Evolutionary conservation across 495 filamentous ascomycete genomes (phyloP).

Genomic region (Tuber magnatum): DNA sequence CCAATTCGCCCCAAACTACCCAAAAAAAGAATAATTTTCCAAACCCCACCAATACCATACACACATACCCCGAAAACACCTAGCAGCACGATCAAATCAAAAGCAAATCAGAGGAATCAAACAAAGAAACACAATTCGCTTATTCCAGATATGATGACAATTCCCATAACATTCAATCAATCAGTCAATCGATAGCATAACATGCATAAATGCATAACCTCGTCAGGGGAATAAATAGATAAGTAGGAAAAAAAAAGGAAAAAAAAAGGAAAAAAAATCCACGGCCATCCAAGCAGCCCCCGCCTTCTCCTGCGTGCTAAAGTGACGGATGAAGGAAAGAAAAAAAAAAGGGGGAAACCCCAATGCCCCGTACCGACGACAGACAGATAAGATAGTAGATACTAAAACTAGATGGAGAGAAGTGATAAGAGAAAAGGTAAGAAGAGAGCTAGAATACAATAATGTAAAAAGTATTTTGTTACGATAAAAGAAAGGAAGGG

Average conservation of each 20-base stretch:
- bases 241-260: neutral
- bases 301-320: conserved; percentile 3
- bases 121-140: neutral
- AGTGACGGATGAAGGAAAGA: neutral
- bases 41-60: neutral
- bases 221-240: neutral
- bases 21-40: neutral
- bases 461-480: neutral
- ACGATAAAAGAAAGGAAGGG: no score
- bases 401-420: conserved; percentile 1
- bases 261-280: neutral
- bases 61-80: conserved; percentile 2
- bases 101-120: neutral
- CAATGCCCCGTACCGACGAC: neutral
- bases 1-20: neutral
- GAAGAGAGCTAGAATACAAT: neutral
- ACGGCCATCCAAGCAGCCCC: neutral
- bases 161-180: conserved; percentile 3
- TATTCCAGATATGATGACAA: neutral
- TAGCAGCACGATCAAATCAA: neutral
- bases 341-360: neutral
- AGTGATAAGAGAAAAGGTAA: neutral
- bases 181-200: conserved; percentile 1
- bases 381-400: neutral
- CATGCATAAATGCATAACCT: conserved; percentile 4